phyloP scores from a whole-genome alignment of 495 filamentous ascomycete genomes.

The Penicillium verhagenii region DNA sequence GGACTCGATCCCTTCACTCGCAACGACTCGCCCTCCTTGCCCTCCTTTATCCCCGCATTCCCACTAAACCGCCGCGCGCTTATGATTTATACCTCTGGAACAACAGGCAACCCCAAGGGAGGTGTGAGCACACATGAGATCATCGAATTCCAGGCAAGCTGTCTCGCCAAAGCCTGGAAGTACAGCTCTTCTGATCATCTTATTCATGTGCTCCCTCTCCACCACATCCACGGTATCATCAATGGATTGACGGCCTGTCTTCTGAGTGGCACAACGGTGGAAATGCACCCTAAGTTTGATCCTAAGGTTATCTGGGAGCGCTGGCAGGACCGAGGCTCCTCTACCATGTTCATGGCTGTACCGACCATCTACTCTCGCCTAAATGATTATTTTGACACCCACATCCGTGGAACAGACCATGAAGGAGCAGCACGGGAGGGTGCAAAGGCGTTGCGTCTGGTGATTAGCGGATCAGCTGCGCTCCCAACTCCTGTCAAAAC shows the following conservation, averaged over 20 bases:
- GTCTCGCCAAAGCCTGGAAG: conserved; percentile 37
- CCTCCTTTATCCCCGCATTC: conserved; percentile 28
- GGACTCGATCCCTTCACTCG: conserved; percentile 31
- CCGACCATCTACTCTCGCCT: conserved; percentile 48
- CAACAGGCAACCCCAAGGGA: conserved; percentile 45
- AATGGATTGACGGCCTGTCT: conserved; percentile 41
- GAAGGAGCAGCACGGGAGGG: conserved; percentile 33
- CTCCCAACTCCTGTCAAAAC: conserved; percentile 43
- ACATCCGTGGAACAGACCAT: conserved; percentile 39
- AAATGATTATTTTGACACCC: conserved; percentile 44
- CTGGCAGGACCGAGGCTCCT: conserved; percentile 38
- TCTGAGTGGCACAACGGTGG: conserved; percentile 39
- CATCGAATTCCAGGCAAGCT: conserved; percentile 44
- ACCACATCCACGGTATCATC: conserved; percentile 47
- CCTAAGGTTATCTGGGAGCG: conserved; percentile 43
- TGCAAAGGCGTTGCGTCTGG: conserved; percentile 34
- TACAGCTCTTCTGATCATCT: conserved; percentile 37
- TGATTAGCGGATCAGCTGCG: conserved; percentile 46
- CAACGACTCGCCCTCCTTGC: conserved; percentile 23
- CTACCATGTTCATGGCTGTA: conserved; percentile 47
- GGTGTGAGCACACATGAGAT: conserved; percentile 45
- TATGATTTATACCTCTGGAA: conserved; percentile 50
- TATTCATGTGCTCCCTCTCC: conserved; percentile 47
- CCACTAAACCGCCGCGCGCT: conserved; percentile 35
- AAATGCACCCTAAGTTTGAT: conserved; percentile 48